Base-by-base conservation (phyloP, 768 basidiomycete genomes). In the Phylloporus sp. region DNA sequence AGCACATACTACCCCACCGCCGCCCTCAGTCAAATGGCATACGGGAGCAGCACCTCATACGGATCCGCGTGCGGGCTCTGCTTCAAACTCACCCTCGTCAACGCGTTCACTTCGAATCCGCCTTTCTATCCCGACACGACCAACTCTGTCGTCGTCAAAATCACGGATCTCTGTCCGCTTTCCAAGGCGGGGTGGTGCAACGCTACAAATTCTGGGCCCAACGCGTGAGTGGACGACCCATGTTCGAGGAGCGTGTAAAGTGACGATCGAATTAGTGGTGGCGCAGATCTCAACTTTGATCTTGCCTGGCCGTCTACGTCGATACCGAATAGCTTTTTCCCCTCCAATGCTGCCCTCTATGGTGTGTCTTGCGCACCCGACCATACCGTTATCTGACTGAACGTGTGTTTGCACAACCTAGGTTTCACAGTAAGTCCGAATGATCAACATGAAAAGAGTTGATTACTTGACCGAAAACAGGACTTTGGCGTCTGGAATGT, bases 401-500 rank as follows among this genome's bases (percentile, higher is more conserved):
- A 62, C 44, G 70, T 20, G 54, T 56, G 32, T 40, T 17, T 38
- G 43, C 17, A 17, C 37, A n/a, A n/a, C n/a, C n/a, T n/a, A 74
- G 73, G 72, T 7, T 75, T 65, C 50, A 64, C 69, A 9, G 73
- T 74, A 41, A 56, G 71, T 52, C 38, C 13, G 28, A 37, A 27
- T 15, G 24, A 11, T 18, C 9, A 37, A 14, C 18, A 3, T 18
- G 5, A 22, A 21, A 27, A 24, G 28, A 29, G 9, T 31, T 53
- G 10, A 14, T 28, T 39, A 34, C 21, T 4, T 10, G 29, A 34
- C 39, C 32, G 13, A 38, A 33, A 44, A 46, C 35, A 86, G 84
- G 90, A 90, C 58, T 91, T 90, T 69, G 87, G 90, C 40, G 80
- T 90, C 17, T 92, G 90, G 89, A 89, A 90, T 56, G 71, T 88